Percentiles rank a stretch among this genome's conserved stretches.
phyloP scores from a whole-genome alignment of 2,329 filamentous ascomycete genomes.

The Aureobasidium sp. region DNA sequence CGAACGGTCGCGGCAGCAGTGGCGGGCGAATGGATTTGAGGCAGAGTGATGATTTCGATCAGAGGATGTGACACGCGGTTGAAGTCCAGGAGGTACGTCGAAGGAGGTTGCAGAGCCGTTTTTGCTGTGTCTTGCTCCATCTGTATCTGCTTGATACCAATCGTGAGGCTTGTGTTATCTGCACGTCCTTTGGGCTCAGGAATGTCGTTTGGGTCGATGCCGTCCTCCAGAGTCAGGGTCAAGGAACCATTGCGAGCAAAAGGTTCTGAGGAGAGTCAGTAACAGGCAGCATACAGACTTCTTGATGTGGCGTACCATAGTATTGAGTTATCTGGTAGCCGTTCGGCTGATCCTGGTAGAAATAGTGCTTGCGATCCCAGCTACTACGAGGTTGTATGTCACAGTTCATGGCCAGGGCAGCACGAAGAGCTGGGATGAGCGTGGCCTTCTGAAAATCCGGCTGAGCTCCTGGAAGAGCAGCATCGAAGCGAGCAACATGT shows the following conservation, averaged over 20 bases:
- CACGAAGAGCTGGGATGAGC: constrained; percentile 81
- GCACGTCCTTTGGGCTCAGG: constrained; percentile 43
- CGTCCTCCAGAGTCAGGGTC: constrained; percentile 66
- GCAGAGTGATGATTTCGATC: constrained; percentile 90
- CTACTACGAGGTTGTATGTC: constrained; percentile 66
- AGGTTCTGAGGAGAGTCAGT: constrained; percentile 38
- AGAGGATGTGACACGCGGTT: constrained; percentile 87
- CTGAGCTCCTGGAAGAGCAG: constrained; percentile 82
- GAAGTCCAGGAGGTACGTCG: constrained; percentile 77
- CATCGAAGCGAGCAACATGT: constrained; percentile 83
- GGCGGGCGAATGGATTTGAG: constrained; percentile 77
- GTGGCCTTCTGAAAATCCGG: constrained; percentile 76
- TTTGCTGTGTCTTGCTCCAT: constrained; percentile 98
- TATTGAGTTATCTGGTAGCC: constrained; percentile 98
- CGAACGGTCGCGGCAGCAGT: constrained; percentile 83
- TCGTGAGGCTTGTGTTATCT: constrained; percentile 42
- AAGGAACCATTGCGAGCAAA: constrained; percentile 64
- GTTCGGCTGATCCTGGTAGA: constrained; percentile 94
- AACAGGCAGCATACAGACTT: too few species aligned
- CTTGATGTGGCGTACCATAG: constrained; percentile 47
- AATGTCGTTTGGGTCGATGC: constrained; percentile 68
- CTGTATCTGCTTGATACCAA: constrained; percentile 90
- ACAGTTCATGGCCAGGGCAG: constrained; percentile 78
- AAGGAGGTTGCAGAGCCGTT: constrained; percentile 69
- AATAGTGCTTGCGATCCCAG: constrained; percentile 97